Base-by-base conservation (phyloP, 257 asterid genomes). In the Paraleonurus japonicus region DNA sequence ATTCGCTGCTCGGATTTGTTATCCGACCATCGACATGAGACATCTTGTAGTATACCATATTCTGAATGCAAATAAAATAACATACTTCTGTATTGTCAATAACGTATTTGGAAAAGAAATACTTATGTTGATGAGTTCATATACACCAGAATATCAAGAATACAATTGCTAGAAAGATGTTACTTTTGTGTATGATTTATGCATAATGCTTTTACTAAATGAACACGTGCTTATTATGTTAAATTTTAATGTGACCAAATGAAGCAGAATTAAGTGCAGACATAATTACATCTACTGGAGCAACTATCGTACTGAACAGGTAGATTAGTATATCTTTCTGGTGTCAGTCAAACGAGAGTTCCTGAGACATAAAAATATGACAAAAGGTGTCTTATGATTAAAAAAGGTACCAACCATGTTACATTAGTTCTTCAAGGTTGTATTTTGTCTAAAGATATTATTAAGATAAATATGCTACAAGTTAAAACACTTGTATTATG, bases 1-100 rank as follows among this genome's bases (percentile, higher is more conserved):
- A 95, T 92, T 83, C 96, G 82, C 79, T 95, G 99, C 71, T 95
- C 2, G 99, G 99, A 72, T 87, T 89, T 79, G 86, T 84, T 77
- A 95, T 95, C 68, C 98, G 93, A 37, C 98, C 94, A 81, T 95
- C 99, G 74, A 95, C 99, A 81, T 95, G 99, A 66, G 99, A 89
- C 76, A 95, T 75, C 80, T 95, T 95, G 91, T 95, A 95, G 84
- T 95, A 95, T 55, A 83, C 99, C 99, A 95, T 95, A 79, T 92
- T 87, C 99, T 95, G 87, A 73, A 85, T 71, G 33, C 28, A 72
- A 54, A 68, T 28, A 78, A 69, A 22, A 78, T 57, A 62, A 17
- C 4, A 35, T 9, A 61, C 2, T n/a, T n/a, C n/a, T 26, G 43
- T 35, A 58, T 57, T 68, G 67, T 64, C 20, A 73, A 70, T 28